Evolutionary conservation across 2,329 filamentous ascomycete genomes (phyloP).

Genomic region (Phoma sp.): DNA sequence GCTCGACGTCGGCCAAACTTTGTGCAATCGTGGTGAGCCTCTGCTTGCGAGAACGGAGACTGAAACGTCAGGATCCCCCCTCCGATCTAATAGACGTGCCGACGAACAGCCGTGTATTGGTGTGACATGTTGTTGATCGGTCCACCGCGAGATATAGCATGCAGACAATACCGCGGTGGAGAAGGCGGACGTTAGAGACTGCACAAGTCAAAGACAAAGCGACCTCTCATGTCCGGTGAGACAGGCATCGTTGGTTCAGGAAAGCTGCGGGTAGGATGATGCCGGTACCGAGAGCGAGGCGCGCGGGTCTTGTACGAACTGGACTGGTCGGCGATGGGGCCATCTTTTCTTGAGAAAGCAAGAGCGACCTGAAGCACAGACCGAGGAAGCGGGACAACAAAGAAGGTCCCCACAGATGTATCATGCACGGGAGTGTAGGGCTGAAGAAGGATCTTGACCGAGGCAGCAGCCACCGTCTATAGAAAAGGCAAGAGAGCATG

Average conservation of each 20-base stretch:
- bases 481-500: background rate
- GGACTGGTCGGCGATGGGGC: constrained; percentile 1
- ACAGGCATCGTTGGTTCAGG: constrained; percentile 12
- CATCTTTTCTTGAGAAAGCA: constrained; percentile 13
- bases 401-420: background rate
- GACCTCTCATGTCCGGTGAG: constrained; percentile 27
- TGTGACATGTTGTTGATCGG: constrained; percentile 14
- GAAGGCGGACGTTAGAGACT: constrained; percentile 11
- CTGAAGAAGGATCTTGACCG: constrained; percentile 3
- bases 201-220: constrained; percentile 22
- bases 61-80: constrained; percentile 8
- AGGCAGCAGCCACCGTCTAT: background rate
- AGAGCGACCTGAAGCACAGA: constrained; percentile 9
- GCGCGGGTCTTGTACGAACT: constrained; percentile 5
- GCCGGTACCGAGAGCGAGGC: constrained; percentile 16
- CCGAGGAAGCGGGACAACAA: constrained; percentile 5
- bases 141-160: constrained; percentile 3
- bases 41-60: constrained; percentile 1
- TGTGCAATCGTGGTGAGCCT: constrained; percentile 3
- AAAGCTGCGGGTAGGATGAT: constrained; percentile 23
- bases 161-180: constrained; percentile 7
- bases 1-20: background rate
- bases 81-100: constrained; percentile 1
- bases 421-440: constrained; percentile 10
- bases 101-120: constrained; percentile 11